Conservation (phyloP, 495 filamentous ascomycete species). For the Aspergillus heteromorphus region DNA sequence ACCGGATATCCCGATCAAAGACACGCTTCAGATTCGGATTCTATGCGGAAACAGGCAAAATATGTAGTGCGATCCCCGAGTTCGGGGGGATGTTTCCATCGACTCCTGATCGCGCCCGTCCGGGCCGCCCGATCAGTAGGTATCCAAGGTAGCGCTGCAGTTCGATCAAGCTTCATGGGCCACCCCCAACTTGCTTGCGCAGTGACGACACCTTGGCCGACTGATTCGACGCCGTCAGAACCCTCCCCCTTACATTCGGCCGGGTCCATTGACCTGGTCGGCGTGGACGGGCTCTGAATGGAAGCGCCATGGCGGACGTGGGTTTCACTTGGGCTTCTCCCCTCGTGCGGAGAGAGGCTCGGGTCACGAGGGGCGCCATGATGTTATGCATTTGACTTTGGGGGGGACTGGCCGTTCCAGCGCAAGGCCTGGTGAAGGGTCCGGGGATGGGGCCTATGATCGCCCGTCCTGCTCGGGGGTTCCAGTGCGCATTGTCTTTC, state of each 20-base stretch:
- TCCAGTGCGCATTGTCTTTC: not conserved
- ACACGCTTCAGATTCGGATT: not conserved
- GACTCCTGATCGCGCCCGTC: not conserved
- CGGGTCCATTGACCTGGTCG: not conserved
- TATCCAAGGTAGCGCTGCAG: conserved; percentile 18
- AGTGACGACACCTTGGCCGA: conserved; percentile 6
- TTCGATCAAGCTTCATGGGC: conserved; percentile 24
- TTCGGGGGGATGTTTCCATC: not conserved
- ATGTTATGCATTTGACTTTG: conserved; percentile 5
- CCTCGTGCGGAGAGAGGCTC: conserved; percentile 6
- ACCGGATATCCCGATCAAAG: not conserved
- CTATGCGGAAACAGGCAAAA: not conserved
- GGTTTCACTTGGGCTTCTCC: not conserved
- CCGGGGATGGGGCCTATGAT: not conserved
- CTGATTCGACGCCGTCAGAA: not conserved
- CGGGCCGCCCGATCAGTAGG: not conserved
- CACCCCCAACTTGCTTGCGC: conserved; percentile 18
- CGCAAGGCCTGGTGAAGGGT: not conserved
- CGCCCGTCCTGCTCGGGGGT: not conserved
- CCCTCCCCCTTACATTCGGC: conserved; percentile 21
- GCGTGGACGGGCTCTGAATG: not conserved
- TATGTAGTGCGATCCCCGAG: not conserved
- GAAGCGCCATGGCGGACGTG: not conserved
- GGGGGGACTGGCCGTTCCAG: not conserved
- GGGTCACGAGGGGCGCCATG: conserved; percentile 10